phyloP scores from a whole-genome alignment of 169 alveolate species.

The Eimeria necatrix region DNA sequence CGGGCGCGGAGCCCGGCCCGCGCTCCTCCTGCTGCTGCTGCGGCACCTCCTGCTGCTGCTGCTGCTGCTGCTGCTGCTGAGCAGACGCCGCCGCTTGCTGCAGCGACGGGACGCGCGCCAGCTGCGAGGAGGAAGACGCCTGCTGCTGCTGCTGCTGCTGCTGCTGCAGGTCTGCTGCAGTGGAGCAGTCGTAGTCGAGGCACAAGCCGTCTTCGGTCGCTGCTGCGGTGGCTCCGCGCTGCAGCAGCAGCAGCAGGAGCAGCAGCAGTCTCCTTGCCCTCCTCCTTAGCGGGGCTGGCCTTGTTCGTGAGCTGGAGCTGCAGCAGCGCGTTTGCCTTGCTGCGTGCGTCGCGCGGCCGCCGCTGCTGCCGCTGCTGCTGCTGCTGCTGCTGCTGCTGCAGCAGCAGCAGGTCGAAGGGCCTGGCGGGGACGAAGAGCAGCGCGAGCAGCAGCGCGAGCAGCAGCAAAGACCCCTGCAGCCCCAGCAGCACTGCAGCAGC shows the following conservation, averaged over 20 bases:
- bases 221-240: too few relatives aligned
- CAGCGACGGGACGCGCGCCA: too few relatives aligned
- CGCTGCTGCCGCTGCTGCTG: constrained; percentile 33
- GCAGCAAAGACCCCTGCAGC: background rate
- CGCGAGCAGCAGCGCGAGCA: constrained; percentile 26
- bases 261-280: background rate
- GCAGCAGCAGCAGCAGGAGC: background rate
- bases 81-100: too few relatives aligned
- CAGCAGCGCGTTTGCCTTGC: too few relatives aligned
- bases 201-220: background rate
- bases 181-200: too few relatives aligned
- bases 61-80: too few relatives aligned
- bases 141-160: constrained; percentile 16
- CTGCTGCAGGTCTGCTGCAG: background rate
- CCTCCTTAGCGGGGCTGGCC: too few relatives aligned
- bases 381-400: constrained; percentile 11
- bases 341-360: background rate
- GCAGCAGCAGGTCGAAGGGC: constrained; percentile 31
- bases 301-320: too few relatives aligned
- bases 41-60: too few relatives aligned
- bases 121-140: too few relatives aligned
- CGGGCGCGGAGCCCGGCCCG: too few relatives aligned
- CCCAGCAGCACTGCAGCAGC: background rate
- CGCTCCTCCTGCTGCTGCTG: too few relatives aligned
- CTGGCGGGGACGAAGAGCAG: background rate